Conservation (phyloP, 1,284 basidiomycete genomes). For the Exobasidium cylindrosporum region DNA sequence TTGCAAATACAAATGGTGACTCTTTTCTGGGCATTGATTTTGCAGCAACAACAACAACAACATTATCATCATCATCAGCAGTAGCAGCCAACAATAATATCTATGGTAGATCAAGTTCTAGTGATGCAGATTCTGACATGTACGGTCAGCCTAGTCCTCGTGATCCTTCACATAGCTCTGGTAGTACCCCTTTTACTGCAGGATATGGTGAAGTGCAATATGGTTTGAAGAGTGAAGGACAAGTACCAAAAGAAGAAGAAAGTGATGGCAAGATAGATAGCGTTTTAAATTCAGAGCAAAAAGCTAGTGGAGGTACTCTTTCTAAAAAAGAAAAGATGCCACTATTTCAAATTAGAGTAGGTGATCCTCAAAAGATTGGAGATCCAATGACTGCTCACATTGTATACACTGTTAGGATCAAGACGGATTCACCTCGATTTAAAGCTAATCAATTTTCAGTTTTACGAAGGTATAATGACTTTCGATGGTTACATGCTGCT, state of each 20-base stretch:
- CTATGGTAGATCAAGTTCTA: background rate
- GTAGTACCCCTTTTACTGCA: background rate
- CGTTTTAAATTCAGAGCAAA: background rate
- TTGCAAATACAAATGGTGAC: background rate
- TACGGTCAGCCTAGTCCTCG: slow-evolving; percentile 29
- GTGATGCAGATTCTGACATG: slow-evolving; percentile 35
- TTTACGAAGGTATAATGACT: slow-evolving; percentile 91
- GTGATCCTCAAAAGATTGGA: slow-evolving; percentile 51
- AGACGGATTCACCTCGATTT: slow-evolving; percentile 38
- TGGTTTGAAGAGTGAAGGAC: background rate
- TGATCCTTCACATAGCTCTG: background rate
- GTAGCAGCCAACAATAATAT: background rate
- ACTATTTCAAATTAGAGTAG: slow-evolving; percentile 46
- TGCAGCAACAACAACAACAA: background rate
- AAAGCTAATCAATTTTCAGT: slow-evolving; percentile 61
- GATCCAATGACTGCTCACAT: slow-evolving; percentile 52
- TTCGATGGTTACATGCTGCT: slow-evolving; percentile 91
- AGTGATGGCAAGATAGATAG: background rate
- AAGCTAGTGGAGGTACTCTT: background rate
- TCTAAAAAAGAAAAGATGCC: background rate
- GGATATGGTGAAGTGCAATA: slow-evolving; percentile 11
- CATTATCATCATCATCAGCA: no score
- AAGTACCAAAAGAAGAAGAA: background rate
- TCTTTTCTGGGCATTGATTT: background rate
- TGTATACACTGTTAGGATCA: slow-evolving; percentile 58